phyloP scores from a whole-genome alignment of 345 rosid genomes.

The Excoecaria cochinchinensis region DNA sequence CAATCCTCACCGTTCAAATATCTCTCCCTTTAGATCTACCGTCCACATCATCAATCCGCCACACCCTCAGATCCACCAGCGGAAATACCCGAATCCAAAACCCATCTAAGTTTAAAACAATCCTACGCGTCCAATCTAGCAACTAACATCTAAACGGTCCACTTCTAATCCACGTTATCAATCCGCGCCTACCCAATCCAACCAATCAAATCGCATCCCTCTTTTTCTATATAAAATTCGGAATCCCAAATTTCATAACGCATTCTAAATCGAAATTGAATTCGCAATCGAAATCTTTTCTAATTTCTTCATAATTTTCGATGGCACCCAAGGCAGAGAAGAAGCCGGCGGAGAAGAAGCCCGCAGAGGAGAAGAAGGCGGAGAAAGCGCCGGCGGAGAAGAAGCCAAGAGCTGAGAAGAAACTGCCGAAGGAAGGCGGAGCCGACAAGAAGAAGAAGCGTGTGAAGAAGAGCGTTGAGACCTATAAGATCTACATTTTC shows the following conservation, averaged over 20 bases:
- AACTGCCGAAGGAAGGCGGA: slow-evolving; percentile 10
- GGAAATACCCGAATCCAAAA: neutral
- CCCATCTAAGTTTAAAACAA: neutral
- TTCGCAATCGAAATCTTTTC: neutral
- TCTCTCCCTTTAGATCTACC: neutral
- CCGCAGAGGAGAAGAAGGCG: neutral
- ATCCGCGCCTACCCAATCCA: slow-evolving; percentile 17
- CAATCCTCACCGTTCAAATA: slow-evolving; percentile 31
- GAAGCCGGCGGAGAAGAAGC: slow-evolving; percentile 13
- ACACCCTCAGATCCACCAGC: neutral
- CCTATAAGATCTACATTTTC: slow-evolving; percentile 14
- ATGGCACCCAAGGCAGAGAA: slow-evolving; percentile 18
- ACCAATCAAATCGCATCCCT: slow-evolving; percentile 20
- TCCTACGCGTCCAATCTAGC: neutral
- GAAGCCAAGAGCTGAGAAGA: slow-evolving; percentile 18
- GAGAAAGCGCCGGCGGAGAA: slow-evolving; percentile 22
- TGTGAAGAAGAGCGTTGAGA: slow-evolving; percentile 6
- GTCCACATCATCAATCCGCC: neutral
- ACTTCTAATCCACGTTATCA: slow-evolving; percentile 22
- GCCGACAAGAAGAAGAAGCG: slow-evolving; percentile 24
- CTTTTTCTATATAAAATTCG: slow-evolving; percentile 1
- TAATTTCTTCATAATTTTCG: neutral
- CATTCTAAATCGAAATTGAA: neutral
- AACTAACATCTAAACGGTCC: neutral
- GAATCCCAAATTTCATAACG: neutral